Conservation (phyloP, 2,329 filamentous ascomycete species). For the Sordariomycetes sp. region DNA sequence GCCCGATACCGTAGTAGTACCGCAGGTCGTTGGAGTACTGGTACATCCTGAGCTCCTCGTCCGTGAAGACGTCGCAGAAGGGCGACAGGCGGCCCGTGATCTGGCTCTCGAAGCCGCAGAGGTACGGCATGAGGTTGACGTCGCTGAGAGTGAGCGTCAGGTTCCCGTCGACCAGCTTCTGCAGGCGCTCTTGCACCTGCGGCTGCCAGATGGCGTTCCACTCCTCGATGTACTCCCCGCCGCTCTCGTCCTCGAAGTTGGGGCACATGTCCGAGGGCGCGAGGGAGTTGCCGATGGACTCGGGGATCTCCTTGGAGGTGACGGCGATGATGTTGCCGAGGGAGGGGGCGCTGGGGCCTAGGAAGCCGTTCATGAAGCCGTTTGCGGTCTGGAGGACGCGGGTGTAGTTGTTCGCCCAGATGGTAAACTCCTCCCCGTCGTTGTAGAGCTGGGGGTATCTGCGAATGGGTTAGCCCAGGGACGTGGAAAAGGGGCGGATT, state of each 20-base stretch:
- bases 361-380: conserved; percentile 49
- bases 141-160: conserved; percentile 43
- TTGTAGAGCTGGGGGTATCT: conserved; percentile 38
- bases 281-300: conserved; percentile 49
- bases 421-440: conserved; percentile 38
- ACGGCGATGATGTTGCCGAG: conserved; percentile 47
- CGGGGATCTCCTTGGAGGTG: conserved; percentile 38
- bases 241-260: conserved; percentile 42
- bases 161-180: conserved; percentile 38
- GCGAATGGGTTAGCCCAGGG: not conserved
- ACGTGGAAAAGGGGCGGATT: not conserved
- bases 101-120: conserved; percentile 63
- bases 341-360: conserved; percentile 42
- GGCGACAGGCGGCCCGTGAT: conserved; percentile 51
- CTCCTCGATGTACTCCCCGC: conserved; percentile 28
- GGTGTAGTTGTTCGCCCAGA: conserved; percentile 58
- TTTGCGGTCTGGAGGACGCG: conserved; percentile 52
- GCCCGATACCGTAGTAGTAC: conserved; percentile 56
- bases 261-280: conserved; percentile 54
- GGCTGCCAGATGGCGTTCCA: conserved; percentile 44
- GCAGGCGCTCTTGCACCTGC: conserved; percentile 40
- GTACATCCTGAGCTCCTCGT: conserved; percentile 51
- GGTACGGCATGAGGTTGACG: conserved; percentile 49
- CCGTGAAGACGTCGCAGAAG: conserved; percentile 51
- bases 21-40: conserved; percentile 59